These are phyloP conservation scores for Geotrichum klebahnii DNA, from an alignment of 1,139 yeast genomes.

Conservation along the genomic window DNA sequence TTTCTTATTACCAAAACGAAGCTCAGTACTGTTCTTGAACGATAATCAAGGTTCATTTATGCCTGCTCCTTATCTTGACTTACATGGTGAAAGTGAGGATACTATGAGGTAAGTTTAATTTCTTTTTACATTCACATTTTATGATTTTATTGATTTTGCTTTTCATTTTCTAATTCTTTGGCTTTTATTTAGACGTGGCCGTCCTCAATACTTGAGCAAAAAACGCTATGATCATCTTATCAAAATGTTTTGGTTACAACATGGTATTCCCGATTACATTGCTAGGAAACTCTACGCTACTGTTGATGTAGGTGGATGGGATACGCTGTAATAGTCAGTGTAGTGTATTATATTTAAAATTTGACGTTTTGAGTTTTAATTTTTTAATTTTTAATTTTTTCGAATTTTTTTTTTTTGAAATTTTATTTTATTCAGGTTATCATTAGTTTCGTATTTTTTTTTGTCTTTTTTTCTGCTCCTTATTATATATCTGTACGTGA, in stretches of 20 bases:
- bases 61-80: constrained; percentile 79
- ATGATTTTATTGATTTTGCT: background rate
- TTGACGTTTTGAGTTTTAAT: background rate
- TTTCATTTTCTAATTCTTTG: constrained; percentile 17
- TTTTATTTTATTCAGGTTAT: too few species aligned
- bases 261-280: constrained; percentile 70
- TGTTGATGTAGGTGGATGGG: constrained; percentile 94
- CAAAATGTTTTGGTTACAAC: constrained; percentile 70
- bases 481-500: too few species aligned
- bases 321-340: constrained; percentile 66
- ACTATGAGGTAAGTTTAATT: constrained; percentile 43
- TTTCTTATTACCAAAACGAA: constrained; percentile 70
- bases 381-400: constrained; percentile 4
- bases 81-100: constrained; percentile 81
- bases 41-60: constrained; percentile 69
- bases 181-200: constrained; percentile 50
- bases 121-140: constrained; percentile 9
- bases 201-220: constrained; percentile 64
- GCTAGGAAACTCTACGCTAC: constrained; percentile 75
- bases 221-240: constrained; percentile 64
- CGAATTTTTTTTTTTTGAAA: constrained; percentile 8
- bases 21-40: constrained; percentile 62
- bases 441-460: too few species aligned
- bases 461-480: too few species aligned
- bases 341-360: background rate